A percentile compares a stretch with the other conserved stretches of the same genome.
Evolutionary conservation across 164 flowering plant species (phyloP).

Genomic region (Warburgia ugandensis): DNA sequence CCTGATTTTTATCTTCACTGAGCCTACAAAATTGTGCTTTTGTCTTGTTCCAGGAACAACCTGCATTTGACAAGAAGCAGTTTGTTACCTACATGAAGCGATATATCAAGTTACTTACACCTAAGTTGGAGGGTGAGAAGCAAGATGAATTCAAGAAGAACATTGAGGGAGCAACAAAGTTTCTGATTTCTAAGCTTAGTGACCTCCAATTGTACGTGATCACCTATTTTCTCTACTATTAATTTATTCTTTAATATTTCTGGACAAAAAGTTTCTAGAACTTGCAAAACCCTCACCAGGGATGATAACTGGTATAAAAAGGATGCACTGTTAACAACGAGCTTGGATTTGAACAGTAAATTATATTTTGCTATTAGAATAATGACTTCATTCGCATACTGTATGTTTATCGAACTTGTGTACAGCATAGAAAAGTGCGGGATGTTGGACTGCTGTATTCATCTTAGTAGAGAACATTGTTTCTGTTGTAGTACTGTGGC

Average conservation of each 20-base stretch:
- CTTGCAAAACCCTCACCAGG: no score
- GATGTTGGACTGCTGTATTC: no score
- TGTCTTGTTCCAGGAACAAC: constrained; percentile 65
- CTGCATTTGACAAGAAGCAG: constrained; percentile 76
- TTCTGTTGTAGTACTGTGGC: no score
- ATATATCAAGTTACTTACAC: constrained; percentile 60
- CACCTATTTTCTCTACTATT: background rate
- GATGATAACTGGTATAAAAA: no score
- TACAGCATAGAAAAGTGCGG: no score
- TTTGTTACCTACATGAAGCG: constrained; percentile 63
- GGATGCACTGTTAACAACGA: no score
- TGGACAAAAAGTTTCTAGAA: no score
- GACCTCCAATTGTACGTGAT: constrained; percentile 74
- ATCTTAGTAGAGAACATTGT: no score
- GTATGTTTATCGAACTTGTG: no score
- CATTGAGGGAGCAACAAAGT: constrained; percentile 75
- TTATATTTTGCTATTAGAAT: no score
- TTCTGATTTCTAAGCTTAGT: constrained; percentile 54
- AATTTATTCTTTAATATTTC: background rate
- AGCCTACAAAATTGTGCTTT: background rate
- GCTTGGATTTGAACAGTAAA: no score
- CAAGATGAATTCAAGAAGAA: constrained; percentile 63
- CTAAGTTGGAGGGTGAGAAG: constrained; percentile 59
- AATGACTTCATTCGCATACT: no score
- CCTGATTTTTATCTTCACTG: background rate